phyloP scores from a whole-genome alignment of 495 filamentous ascomycete genomes.

The Melanomma pulvis-pyrius region DNA sequence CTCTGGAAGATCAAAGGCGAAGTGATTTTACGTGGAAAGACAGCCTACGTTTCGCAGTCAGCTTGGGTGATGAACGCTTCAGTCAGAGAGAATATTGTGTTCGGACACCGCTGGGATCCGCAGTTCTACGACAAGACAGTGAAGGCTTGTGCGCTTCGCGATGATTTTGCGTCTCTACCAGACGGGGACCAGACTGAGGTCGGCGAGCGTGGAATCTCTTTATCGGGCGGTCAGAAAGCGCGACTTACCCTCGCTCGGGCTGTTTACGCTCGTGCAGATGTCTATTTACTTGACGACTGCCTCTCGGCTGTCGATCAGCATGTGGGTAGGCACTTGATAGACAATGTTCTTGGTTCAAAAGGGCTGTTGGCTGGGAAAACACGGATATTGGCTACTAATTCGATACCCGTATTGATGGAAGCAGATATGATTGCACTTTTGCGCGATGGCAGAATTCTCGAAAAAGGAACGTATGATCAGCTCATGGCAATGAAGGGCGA shows the following conservation, averaged over 20 bases:
- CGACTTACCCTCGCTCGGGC: constrained; percentile 92
- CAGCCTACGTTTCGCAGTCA: constrained; percentile 90
- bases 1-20: constrained; percentile 87
- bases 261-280: constrained; percentile 95
- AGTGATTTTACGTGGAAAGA: constrained; percentile 75
- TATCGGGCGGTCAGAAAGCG: constrained; percentile 96
- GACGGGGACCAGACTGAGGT: constrained; percentile 97
- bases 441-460: constrained; percentile 78
- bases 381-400: constrained; percentile 92
- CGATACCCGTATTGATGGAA: constrained; percentile 87
- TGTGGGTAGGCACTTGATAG: constrained; percentile 91
- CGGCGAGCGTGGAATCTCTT: constrained; percentile 93
- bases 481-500: constrained; percentile 92
- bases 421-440: constrained; percentile 83
- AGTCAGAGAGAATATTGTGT: constrained; percentile 94
- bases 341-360: constrained; percentile 83
- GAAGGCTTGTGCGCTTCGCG: constrained; percentile 86
- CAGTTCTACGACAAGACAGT: constrained; percentile 92
- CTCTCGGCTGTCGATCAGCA: constrained; percentile 97
- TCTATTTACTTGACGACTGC: constrained; percentile 93
- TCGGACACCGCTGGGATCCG: constrained; percentile 93
- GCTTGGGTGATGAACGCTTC: constrained; percentile 98
- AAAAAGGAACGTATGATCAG: constrained; percentile 87
- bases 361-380: constrained; percentile 87
- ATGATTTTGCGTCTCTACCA: constrained; percentile 90